Conservation (phyloP, 2,329 filamentous ascomycete species). For the Arthrinium phaeospermum region DNA sequence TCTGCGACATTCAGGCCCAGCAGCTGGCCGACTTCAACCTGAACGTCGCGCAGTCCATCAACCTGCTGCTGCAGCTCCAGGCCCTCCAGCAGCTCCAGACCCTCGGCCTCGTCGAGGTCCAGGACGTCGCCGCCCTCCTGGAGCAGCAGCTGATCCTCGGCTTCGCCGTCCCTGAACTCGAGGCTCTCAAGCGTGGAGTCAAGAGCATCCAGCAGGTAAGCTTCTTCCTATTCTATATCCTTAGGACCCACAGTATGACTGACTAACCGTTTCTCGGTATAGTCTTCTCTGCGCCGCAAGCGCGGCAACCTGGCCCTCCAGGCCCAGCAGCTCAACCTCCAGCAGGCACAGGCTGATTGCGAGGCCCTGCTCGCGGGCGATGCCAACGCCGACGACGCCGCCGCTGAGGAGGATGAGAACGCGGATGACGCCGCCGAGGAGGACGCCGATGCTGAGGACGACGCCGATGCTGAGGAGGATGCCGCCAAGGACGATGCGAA, state of each 20-base stretch:
- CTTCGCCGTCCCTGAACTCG: conserved; percentile 30
- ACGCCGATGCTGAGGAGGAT: background rate
- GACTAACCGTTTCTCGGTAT: background rate
- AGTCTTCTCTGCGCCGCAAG: background rate
- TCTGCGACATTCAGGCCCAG: conserved; percentile 36
- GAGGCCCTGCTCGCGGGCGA: background rate
- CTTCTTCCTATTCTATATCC: background rate
- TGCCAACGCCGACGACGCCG: background rate
- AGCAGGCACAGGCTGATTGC: conserved; percentile 4
- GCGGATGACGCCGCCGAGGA: background rate
- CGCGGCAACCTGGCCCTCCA: conserved; percentile 13
- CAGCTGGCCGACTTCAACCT: conserved; percentile 29
- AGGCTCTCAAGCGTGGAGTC: conserved; percentile 34
- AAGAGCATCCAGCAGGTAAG: conserved; percentile 31
- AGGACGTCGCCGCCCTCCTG: conserved; percentile 28
- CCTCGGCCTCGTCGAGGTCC: conserved; percentile 31
- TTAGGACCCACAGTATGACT: conserved; percentile 24
- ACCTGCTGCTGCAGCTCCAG: conserved; percentile 38
- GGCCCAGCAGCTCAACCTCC: conserved; percentile 3
- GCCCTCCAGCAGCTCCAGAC: conserved; percentile 35
- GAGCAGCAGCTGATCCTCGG: conserved; percentile 31
- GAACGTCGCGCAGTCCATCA: conserved; percentile 32
- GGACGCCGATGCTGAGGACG: background rate
- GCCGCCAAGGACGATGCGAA: background rate
- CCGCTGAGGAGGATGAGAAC: background rate